Percentiles rank a stretch among this genome's conserved stretches.
These are phyloP conservation scores for Papiliotrema fonsecae DNA, from an alignment of 1,284 basidiomycete species.

Conservation along the genomic window DNA sequence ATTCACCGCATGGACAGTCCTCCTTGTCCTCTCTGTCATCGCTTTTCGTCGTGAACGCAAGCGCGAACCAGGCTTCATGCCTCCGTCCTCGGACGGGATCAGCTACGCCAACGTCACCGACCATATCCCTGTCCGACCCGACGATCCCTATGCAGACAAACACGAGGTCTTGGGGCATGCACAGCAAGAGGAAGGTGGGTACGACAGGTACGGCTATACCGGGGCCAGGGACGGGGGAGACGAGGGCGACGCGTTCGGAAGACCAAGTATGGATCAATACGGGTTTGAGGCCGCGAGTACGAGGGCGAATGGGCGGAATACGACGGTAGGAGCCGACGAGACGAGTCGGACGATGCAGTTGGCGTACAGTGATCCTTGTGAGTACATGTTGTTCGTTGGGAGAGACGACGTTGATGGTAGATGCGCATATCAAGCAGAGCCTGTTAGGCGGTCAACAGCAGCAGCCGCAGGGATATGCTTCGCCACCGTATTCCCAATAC, in stretches of 20 bases:
- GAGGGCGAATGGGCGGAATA: conserved; percentile 18
- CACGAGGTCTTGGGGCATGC: conserved; percentile 9
- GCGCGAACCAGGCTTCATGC: conserved; percentile 33
- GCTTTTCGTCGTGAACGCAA: conserved; percentile 33
- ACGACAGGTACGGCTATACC: conserved; percentile 46
- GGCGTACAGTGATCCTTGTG: conserved; percentile 49
- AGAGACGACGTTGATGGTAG: not conserved
- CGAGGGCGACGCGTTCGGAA: conserved; percentile 21
- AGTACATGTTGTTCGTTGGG: conserved; percentile 45
- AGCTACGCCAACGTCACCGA: conserved; percentile 24
- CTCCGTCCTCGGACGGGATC: conserved; percentile 24
- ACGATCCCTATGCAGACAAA: conserved; percentile 33
- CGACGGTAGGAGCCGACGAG: conserved; percentile 31
- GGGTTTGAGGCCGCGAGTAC: conserved; percentile 59
- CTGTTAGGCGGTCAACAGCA: not conserved
- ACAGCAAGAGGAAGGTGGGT: conserved; percentile 1
- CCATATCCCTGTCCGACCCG: conserved; percentile 10
- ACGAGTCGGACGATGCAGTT: conserved; percentile 72
- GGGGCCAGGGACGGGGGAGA: conserved; percentile 20
- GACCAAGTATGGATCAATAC: conserved; percentile 75
- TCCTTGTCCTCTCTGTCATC: conserved; percentile 30
- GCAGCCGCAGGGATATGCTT: conserved; percentile 24
- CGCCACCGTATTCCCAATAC: conserved; percentile 35
- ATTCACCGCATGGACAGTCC: conserved; percentile 43
- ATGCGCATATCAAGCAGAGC: conserved; percentile 5